Evolutionary conservation across 352 stramenopile species (phyloP).

Genomic region (Phytopythium vexans): DNA sequence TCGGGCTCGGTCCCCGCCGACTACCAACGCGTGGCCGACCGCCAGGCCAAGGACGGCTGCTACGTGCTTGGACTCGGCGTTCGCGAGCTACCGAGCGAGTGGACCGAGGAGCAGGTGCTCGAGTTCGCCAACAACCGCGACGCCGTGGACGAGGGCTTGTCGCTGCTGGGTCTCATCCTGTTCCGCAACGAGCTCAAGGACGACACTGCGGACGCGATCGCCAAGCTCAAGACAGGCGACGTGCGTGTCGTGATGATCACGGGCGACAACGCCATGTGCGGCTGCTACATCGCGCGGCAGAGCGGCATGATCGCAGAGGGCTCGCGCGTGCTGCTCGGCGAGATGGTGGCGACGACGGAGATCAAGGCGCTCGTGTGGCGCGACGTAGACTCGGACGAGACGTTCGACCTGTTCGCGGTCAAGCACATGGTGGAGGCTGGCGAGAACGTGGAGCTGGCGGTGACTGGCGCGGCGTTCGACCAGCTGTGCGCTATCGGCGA

Average conservation of each 20-base stretch:
- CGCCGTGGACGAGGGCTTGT: constrained; percentile 47
- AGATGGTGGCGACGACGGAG: constrained; percentile 28
- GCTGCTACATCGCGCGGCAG: constrained; percentile 37
- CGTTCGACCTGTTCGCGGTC: constrained; percentile 26
- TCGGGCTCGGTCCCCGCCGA: constrained; percentile 41
- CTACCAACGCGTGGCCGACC: constrained; percentile 32
- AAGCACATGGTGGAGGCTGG: constrained; percentile 21
- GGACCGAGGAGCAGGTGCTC: constrained; percentile 18
- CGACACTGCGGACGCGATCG: constrained; percentile 55
- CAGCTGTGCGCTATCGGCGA: constrained; percentile 28
- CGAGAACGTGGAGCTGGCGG: constrained; percentile 32
- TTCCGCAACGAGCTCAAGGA: constrained; percentile 77
- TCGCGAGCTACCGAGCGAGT: constrained; percentile 18
- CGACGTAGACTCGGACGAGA: constrained; percentile 40
- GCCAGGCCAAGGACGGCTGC: constrained; percentile 49
- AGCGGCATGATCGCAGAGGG: constrained; percentile 25
- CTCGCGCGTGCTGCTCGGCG: constrained; percentile 32
- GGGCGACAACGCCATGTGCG: constrained; percentile 58
- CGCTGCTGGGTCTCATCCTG: constrained; percentile 57
- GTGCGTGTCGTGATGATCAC: constrained; percentile 79
- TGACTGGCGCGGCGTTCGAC: constrained; percentile 38
- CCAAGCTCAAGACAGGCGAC: constrained; percentile 47
- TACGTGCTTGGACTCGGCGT: constrained; percentile 71
- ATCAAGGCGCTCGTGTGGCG: constrained; percentile 36
- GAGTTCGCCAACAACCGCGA: constrained; percentile 29